These are phyloP conservation scores for Thelonectria discophora DNA, from an alignment of 2,329 filamentous ascomycete genomes.

Conservation along the genomic window DNA sequence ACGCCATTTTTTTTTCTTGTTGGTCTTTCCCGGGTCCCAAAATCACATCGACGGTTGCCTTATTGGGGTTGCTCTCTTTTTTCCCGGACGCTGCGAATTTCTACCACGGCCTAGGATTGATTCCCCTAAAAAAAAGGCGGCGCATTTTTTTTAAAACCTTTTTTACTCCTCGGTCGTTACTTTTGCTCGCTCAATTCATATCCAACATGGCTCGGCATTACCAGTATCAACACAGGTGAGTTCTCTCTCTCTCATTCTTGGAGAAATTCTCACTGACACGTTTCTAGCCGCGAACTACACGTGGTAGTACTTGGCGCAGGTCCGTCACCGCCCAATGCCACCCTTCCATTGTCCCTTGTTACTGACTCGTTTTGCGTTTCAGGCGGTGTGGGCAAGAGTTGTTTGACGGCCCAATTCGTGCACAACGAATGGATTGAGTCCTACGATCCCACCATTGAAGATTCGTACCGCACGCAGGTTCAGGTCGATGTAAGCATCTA, in stretches of 20 bases:
- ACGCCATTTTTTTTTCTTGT: too few species aligned
- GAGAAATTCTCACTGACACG: slow-evolving; percentile 32
- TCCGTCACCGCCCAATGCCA: slow-evolving; percentile 51
- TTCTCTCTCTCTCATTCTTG: background rate
- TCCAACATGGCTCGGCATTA: slow-evolving; percentile 43
- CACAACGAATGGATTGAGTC: slow-evolving; percentile 95
- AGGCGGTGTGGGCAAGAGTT: slow-evolving; percentile 94
- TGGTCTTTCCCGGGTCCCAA: too few species aligned
- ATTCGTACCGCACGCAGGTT: slow-evolving; percentile 78
- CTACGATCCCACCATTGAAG: slow-evolving; percentile 82
- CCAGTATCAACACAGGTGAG: slow-evolving; percentile 42
- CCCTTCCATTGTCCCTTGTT: slow-evolving; percentile 19
- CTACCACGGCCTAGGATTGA: slow-evolving; percentile 23
- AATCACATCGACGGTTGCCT: too few species aligned
- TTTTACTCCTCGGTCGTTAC: too few species aligned
- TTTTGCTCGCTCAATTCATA: background rate
- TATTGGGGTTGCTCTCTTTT: too few species aligned
- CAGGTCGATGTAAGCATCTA: slow-evolving; percentile 79
- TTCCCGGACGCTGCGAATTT: slow-evolving; percentile 13
- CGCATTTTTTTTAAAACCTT: too few species aligned
- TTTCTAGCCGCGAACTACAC: slow-evolving; percentile 76
- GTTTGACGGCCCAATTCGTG: slow-evolving; percentile 91
- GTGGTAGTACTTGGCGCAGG: slow-evolving; percentile 84
- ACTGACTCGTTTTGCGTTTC: slow-evolving; percentile 45
- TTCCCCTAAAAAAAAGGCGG: too few species aligned